Base-by-base conservation (phyloP, 129 eudicot genomes). In the Centella asiatica region DNA sequence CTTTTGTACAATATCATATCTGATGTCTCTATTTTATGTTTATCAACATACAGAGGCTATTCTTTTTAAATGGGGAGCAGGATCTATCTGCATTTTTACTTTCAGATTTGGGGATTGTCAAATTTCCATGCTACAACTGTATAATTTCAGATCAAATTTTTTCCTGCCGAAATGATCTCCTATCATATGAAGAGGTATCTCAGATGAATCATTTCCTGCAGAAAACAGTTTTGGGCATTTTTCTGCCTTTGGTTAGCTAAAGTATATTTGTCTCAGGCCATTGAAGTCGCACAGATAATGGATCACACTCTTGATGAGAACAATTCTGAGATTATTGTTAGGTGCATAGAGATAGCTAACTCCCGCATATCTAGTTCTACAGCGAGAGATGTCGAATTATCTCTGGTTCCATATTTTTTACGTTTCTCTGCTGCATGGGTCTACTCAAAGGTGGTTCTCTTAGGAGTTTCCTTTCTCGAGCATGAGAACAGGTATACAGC, bases 231-330 rank as follows among this genome's bases (percentile, higher is more conserved):
- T 46, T 57, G 44, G 56, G 55, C 58, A 52, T 29, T 51, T 50
- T 50, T 14, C 3, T 26, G 34, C 14, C 27, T 27, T 52, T 69
- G 57, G n/a, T 68, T 27, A 74, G 42, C 53, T 51, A 49, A 26
- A n/a, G 52, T 58, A 9, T 65, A 42, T 22, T 70, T 50, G 27
- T 55, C 66, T 69, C 75, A 92, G 98, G 98, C 98, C 67, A 84
- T 92, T 78, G 98, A 92, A 74, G 81, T 92, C 51, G 89, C 98
- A 62, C 98, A 92, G 72, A 67, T 87, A 57, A 92, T 92, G 96
- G 98, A 79, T 74, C 83, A 92, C 72, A 71, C 94, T 55, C 82
- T 92, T 67, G 90, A 81, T 61, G 86, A 77, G 71, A 72, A 77
- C 72, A 72, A 81, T 57, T 56, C 71, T 27, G 81, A 81, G 66